phyloP scores from a whole-genome alignment of 2,329 filamentous ascomycete species.

The Cephalotrichum gorgonifer region DNA sequence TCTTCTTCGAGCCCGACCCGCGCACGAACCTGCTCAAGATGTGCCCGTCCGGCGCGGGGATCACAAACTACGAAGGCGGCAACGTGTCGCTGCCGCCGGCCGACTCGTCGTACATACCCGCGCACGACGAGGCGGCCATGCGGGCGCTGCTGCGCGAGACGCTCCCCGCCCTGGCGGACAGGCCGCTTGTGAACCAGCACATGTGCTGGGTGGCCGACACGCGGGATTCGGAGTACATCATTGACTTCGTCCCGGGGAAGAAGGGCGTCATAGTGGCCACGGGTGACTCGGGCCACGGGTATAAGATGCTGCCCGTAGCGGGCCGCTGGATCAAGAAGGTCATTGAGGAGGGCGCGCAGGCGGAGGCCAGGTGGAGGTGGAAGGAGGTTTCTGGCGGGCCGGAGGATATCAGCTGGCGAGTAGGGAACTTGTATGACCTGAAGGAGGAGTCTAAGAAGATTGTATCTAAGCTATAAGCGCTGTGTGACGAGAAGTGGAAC shows the following conservation, averaged over 20 bases:
- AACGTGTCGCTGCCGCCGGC: conserved; percentile 28
- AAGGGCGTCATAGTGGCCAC: conserved; percentile 37
- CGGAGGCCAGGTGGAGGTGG: conserved; percentile 38
- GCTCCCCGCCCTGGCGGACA: conserved; percentile 38
- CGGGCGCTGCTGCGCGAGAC: conserved; percentile 39
- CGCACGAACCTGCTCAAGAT: conserved; percentile 48
- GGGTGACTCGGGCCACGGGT: conserved; percentile 51
- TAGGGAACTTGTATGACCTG: conserved; percentile 16
- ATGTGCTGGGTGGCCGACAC: conserved; percentile 59
- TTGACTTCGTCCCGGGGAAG: conserved; percentile 45
- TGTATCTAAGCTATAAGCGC: conserved; percentile 5
- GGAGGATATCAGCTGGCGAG: conserved; percentile 22
- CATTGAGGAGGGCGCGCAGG: conserved; percentile 31
- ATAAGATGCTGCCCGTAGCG: conserved; percentile 51
- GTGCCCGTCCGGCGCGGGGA: conserved; percentile 48
- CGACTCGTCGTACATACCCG: conserved; percentile 38
- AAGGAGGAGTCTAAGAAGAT: conserved; percentile 8
- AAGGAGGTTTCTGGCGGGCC: conserved; percentile 22
- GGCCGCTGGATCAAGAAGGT: conserved; percentile 36
- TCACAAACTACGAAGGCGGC: conserved; percentile 29
- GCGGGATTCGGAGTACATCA: conserved; percentile 46
- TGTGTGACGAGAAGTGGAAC: no score
- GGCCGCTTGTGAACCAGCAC: conserved; percentile 43
- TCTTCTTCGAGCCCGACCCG: conserved; percentile 55
- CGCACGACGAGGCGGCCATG: conserved; percentile 39